A percentile compares a stretch with the other conserved stretches of the same genome.
phyloP scores from a whole-genome alignment of 495 filamentous ascomycete genomes.

The Penicillium canariense region DNA sequence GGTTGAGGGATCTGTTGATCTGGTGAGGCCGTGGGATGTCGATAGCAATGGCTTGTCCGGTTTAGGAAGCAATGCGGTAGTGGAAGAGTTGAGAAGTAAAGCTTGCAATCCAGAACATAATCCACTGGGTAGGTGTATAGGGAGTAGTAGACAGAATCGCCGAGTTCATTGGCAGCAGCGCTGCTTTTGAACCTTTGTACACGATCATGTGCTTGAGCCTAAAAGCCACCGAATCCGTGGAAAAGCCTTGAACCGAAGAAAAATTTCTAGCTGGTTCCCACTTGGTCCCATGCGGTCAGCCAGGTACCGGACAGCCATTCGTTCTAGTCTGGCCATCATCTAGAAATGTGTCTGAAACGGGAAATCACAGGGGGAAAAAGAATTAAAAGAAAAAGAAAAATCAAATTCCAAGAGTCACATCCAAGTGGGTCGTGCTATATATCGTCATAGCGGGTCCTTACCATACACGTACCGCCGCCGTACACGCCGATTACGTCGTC shows the following conservation, averaged over 20 bases:
- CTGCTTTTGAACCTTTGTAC: constrained; percentile 19
- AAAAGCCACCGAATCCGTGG: constrained; percentile 29
- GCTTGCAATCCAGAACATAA: constrained; percentile 31
- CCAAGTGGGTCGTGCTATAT: not conserved
- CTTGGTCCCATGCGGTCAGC: constrained; percentile 12
- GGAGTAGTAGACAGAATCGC: not conserved
- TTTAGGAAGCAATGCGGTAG: constrained; percentile 33
- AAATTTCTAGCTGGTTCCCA: constrained; percentile 16
- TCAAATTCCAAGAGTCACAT: not conserved
- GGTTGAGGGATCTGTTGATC: not conserved
- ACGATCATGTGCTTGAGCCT: constrained; percentile 27
- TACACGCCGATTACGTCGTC: not conserved
- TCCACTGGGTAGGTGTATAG: constrained; percentile 2
- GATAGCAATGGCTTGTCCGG: not conserved
- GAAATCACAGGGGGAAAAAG: not conserved
- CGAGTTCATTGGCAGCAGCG: not conserved
- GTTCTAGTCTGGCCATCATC: constrained; percentile 6
- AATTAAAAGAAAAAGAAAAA: constrained; percentile 10
- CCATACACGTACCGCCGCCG: not conserved
- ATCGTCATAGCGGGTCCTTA: constrained; percentile 18
- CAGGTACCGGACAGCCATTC: constrained; percentile 19
- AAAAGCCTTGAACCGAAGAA: constrained; percentile 15
- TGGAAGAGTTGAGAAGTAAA: constrained; percentile 25
- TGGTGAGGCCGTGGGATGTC: not conserved
- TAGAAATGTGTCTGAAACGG: not conserved